Conservation (phyloP, 2,329 filamentous ascomycete genomes). For the Alternaria angustiovoidea region DNA sequence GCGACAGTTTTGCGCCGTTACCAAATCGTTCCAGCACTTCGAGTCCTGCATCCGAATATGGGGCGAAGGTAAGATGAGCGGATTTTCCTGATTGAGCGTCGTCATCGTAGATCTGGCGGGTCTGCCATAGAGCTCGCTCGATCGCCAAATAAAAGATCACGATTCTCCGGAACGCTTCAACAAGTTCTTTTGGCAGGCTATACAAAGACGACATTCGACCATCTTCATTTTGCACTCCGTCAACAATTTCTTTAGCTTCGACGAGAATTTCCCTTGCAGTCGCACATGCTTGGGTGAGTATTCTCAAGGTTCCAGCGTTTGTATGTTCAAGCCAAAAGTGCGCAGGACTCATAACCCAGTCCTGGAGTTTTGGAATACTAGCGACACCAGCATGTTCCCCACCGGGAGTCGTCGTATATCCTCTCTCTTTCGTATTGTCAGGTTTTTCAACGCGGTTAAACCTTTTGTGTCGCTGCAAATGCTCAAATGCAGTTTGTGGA, state of each 20-base stretch:
- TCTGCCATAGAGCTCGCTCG: constrained; percentile 36
- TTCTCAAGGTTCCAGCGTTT: constrained; percentile 21
- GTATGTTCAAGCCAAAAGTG: constrained; percentile 32
- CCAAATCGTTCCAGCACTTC: constrained; percentile 30
- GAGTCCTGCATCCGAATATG: constrained; percentile 20
- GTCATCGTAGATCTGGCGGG: constrained; percentile 11
- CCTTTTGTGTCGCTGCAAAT: constrained; percentile 31
- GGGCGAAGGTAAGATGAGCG: no score
- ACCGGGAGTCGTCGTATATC: no score
- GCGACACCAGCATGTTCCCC: no score
- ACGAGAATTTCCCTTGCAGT: constrained; percentile 18
- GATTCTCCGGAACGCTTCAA: constrained; percentile 32
- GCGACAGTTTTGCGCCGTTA: constrained; percentile 17
- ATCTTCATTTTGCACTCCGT: constrained; percentile 39
- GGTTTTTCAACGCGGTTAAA: not conserved
- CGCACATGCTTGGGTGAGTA: constrained; percentile 27
- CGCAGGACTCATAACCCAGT: constrained; percentile 33
- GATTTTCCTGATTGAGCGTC: not conserved
- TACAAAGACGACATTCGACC: constrained; percentile 38
- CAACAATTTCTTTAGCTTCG: constrained; percentile 30
- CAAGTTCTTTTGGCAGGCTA: constrained; percentile 31
- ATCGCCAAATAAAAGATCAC: constrained; percentile 37
- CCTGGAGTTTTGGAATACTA: constrained; percentile 14
- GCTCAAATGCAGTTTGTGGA: constrained; percentile 29
- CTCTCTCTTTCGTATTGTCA: not conserved